Base-by-base conservation (phyloP, 768 basidiomycete genomes). In the Boletus bicolor region DNA sequence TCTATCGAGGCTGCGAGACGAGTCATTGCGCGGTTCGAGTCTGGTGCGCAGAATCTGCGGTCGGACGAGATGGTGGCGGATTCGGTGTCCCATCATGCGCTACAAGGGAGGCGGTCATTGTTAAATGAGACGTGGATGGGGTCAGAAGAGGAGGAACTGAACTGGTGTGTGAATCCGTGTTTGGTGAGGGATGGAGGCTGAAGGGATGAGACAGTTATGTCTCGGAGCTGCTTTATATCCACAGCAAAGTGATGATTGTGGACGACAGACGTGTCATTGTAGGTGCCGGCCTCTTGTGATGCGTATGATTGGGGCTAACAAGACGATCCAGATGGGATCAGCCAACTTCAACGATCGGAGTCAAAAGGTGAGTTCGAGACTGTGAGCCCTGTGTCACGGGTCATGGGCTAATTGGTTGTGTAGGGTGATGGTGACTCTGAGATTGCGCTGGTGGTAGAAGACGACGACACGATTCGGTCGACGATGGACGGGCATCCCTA, bases 351-450 rank as follows among this genome's bases (percentile, higher is more conserved):
- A 95, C 57, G 93, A 95, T 64, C 85, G 92, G 14, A 87, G 85
- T 51, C 91, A 92, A 72, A 87, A 81, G 79, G 86, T 81, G 56
- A 38, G 70, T 38, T 5, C 8, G 9, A 21, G 15, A 28, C 21
- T 35, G 14, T 38, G 4, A 24, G 19, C 38, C 6, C 26, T 17
- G 6, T 34, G 19, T 35, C 35, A n/a, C 11, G 45, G 28, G 45
- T 37, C 34, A 30, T 48, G 32, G 26, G 46, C 51, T 69, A 32
- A 59, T 37, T n/a, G 36, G 6, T 48, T 26, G 56, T 59, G 14
- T 45, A 88, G 85, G 95, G 95, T 26, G 89, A 96, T 60, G 93
- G 92, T 35, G 93, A 96, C 71, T 96, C 93, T 1, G 97, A 98
- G 73, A 96, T 98, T 59, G 91, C 90, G 7, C 73, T 97, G 8